A percentile compares a stretch with the other conserved stretches of the same genome.
Conservation (phyloP, 2,329 filamentous ascomycete genomes). For the Paecilomyces sp. region DNA sequence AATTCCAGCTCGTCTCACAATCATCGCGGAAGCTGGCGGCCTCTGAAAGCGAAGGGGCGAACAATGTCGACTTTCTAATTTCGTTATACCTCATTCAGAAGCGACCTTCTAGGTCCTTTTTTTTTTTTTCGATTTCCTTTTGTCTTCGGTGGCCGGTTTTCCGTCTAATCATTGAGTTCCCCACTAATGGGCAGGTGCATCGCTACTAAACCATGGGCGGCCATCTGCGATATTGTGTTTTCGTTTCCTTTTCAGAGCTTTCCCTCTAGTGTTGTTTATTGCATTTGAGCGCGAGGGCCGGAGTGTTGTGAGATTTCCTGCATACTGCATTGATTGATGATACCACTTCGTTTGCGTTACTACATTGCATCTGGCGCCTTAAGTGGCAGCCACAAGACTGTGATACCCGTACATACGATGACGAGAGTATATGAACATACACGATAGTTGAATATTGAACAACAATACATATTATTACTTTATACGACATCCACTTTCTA, state of each 20-base stretch:
- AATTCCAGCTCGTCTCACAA: background rate
- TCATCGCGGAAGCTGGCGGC: background rate
- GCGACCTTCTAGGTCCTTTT: background rate
- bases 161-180: background rate
- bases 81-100: background rate
- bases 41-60: background rate
- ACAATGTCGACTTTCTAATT: background rate
- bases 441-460: background rate
- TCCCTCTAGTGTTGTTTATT: background rate
- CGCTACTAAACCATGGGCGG: background rate
- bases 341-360: background rate
- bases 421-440: background rate
- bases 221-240: background rate
- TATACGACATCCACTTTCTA: background rate
- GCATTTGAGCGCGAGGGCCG: background rate
- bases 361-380: background rate
- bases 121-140: background rate
- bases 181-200: background rate
- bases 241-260: background rate
- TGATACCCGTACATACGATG: conserved; percentile 1
- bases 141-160: background rate
- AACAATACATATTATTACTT: background rate
- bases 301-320: background rate
- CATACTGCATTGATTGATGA: conserved; percentile 3
- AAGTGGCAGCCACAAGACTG: background rate